Base-by-base conservation (phyloP, 495 filamentous ascomycete species). In the Articulospora tetracladia region DNA sequence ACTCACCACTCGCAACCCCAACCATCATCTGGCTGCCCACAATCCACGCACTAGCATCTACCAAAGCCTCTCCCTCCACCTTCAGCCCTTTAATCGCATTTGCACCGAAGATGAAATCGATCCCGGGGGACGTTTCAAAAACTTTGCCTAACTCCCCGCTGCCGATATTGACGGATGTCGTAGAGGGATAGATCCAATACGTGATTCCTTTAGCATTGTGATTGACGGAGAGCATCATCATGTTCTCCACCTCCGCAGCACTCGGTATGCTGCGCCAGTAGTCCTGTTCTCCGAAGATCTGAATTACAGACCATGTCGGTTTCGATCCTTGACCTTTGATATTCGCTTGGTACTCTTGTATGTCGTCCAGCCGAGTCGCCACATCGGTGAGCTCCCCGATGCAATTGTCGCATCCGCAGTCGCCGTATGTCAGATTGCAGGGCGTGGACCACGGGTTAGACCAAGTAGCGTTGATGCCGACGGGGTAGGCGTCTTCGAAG, bases 371-470 rank as follows among this genome's bases (percentile, higher is more conserved):
- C 0, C 86, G 77, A 1, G 60, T 55, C 0, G 77, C 64, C 13
- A 89, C 81, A 65, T 90, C 86, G 3, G 73, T 70, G 20, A 89
- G 72, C 4, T 65, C 61, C 7, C 84, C 83, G 0, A 63, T 55
- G 67, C 87, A 91, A 67, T 86, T 81, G 65, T 91, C 87, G 70
- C 88, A 90, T 27, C 86, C 87, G 67, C 87, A 90, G 70, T 85
- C 83, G 47, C 88, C 88, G 39, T 88, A 83, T 0, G 87, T 89
- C 0, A 70, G 50, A 62, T 89, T 90, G 67, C 85, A 89, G 0
- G 68, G 67, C 0, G 82, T 86, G 32, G 69, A 66, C 79, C 80
- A 77, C 32, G 77, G 51, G 11, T 58, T 79, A 17, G 77, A 79
- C 19, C 62, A 76, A 17, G 74, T 76, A 2, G 71, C 68, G 64